These are phyloP conservation scores for Euphorbia lathyris DNA, from an alignment of 345 rosid genomes.

Conservation along the genomic window DNA sequence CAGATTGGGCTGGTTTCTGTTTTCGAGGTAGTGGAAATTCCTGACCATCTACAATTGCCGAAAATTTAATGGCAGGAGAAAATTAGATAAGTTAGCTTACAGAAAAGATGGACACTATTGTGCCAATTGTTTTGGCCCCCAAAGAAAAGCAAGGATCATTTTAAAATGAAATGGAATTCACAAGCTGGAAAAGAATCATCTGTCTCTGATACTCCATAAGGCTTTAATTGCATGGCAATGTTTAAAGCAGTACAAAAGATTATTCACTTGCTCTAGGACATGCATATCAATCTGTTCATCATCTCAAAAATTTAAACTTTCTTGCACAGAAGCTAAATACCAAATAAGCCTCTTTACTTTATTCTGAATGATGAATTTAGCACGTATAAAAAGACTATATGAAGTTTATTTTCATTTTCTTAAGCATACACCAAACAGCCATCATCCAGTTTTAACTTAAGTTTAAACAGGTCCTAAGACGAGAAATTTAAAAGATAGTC, in stretches of 20 bases:
- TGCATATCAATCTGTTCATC: neutral
- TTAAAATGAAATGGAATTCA: too few relatives aligned
- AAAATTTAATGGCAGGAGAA: neutral
- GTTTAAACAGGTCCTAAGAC: neutral
- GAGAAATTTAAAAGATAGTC: neutral
- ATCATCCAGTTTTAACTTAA: neutral
- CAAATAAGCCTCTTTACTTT: neutral
- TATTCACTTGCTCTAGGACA: neutral
- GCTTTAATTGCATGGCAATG: neutral
- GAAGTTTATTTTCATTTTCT: neutral
- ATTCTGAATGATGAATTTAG: neutral
- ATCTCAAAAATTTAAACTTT: neutral
- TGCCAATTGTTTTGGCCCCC: neutral
- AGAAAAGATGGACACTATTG: neutral
- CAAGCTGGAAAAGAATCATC: neutral
- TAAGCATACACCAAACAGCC: neutral
- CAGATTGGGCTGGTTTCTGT: conserved; percentile 34
- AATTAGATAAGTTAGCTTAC: neutral
- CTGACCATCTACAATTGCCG: conserved; percentile 31
- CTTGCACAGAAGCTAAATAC: neutral
- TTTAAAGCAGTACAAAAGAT: neutral
- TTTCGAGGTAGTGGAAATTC: conserved; percentile 39
- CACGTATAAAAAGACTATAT: neutral
- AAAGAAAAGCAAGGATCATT: neutral
- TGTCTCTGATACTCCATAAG: neutral